Base-by-base conservation (phyloP, 2,329 filamentous ascomycete species). In the Coleophoma eucalyptorum region DNA sequence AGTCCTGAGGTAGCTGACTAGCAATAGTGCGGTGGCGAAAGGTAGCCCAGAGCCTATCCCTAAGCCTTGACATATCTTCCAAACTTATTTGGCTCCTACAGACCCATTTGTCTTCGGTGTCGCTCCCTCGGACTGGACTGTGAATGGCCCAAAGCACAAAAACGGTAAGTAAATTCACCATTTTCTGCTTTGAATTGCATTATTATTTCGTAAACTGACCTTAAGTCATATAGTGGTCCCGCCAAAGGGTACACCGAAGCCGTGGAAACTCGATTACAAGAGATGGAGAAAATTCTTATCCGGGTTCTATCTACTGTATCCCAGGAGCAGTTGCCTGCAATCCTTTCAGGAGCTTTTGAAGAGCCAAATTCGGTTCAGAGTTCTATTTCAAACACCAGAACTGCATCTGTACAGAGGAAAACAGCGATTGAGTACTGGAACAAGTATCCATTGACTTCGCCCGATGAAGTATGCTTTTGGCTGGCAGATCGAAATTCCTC, bases 221-320 rank as follows among this genome's bases (percentile, higher is more conserved):
- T 40, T n/a, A 21, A n/a, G 21, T 35, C 18, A 16, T 13, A 8
- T 18, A 74, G 72, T 46, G 72, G 72, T 2, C 72, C 72, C 6
- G 67, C 71, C n/a, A 75, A 74, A 53, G 72, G 72, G 7, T 73
- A 75, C 47, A 66, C 70, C 16, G 72, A 74, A 58, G 67, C 69
- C 15, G 55, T 75, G 16, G 72, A 74, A 43, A 62, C 70, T 20
- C 65, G 72, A 35, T 64, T 75, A 1, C 64, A 67, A 42, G 67
- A 72, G 43, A 73, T 72, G 0, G 72, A 75, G 52, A 63, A 55
- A 1, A 62, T 69, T 13, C 59, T 75, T 12, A 51, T 75, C 8
- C 65, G 60, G 18, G 50, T 74, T 7, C 60, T 73, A 4, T 61
- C 66, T 13, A 59, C 66, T 3, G 52, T 69, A 20, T 58, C 66